Evolutionary conservation across 495 filamentous ascomycete genomes (phyloP).

Genomic region (Trichoderma asperelloides): DNA sequence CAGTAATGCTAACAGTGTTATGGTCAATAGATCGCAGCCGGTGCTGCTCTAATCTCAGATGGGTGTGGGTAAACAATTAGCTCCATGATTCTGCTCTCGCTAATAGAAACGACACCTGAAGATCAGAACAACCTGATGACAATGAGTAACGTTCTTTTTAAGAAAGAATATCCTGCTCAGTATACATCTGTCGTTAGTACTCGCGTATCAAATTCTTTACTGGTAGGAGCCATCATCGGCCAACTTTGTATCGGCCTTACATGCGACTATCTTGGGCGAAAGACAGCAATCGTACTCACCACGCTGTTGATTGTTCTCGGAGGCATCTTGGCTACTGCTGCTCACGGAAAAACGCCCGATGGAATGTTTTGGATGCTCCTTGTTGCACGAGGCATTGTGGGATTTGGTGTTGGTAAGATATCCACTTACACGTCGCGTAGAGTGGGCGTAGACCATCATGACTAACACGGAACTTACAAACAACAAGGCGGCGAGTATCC

Average conservation of each 20-base stretch:
- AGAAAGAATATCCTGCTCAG: not conserved
- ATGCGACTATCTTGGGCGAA: not conserved
- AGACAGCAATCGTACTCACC: not conserved
- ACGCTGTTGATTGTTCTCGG: not conserved
- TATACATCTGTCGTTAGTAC: not conserved
- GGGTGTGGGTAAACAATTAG: not conserved
- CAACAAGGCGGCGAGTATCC: not conserved
- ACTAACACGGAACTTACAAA: not conserved
- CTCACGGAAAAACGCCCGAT: not conserved
- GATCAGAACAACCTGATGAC: slow-evolving; percentile 5
- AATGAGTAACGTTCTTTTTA: not conserved
- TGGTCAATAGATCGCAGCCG: not conserved
- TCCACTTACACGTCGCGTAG: not conserved
- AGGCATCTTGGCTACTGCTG: not conserved
- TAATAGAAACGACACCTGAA: too few species aligned
- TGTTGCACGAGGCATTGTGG: not conserved
- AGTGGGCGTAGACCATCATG: not conserved
- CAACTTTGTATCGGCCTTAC: not conserved
- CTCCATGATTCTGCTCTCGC: too few species aligned
- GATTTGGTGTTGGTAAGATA: not conserved
- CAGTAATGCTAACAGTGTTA: not conserved
- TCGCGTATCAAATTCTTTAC: not conserved
- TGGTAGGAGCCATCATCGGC: not conserved
- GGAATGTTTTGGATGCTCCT: slow-evolving; percentile 2
- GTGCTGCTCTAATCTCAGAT: not conserved